These are phyloP conservation scores for Teunomyces pallodes DNA, from an alignment of 805 yeast genomes.

Conservation along the genomic window DNA sequence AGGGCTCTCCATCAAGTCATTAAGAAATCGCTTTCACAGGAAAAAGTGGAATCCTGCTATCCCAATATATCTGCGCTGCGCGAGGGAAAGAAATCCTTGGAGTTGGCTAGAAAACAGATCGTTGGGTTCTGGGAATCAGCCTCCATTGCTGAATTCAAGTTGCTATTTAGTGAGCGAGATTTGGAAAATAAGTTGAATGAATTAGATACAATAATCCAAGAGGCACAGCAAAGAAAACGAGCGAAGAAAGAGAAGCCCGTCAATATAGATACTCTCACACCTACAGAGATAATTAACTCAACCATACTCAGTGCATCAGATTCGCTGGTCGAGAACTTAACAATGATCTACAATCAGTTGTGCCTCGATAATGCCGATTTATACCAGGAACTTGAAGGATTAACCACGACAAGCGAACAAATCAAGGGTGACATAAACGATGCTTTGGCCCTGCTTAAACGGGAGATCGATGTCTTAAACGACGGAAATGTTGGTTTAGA, in stretches of 20 bases:
- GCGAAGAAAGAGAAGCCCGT: constrained; percentile 9
- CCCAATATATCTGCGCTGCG: constrained; percentile 48
- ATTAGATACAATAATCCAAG: constrained; percentile 46
- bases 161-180: constrained; percentile 49
- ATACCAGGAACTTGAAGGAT: constrained; percentile 17
- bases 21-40: constrained; percentile 45
- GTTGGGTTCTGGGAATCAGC: constrained; percentile 49
- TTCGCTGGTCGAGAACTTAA: constrained; percentile 25
- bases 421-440: constrained; percentile 19
- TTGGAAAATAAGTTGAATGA: constrained; percentile 43
- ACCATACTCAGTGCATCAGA: constrained; percentile 19
- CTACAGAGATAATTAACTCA: constrained; percentile 33
- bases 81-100: constrained; percentile 44
- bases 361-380: constrained; percentile 33
- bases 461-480: constrained; percentile 16
- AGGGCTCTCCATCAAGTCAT: constrained; percentile 56
- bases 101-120: constrained; percentile 52
- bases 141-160: constrained; percentile 52
- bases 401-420: constrained; percentile 19
- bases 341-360: constrained; percentile 36
- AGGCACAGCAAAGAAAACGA: constrained; percentile 33
- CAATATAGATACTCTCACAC: constrained; percentile 25
- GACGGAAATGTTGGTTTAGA: constrained; percentile 13
- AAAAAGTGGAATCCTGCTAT: constrained; percentile 52
- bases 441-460: constrained; percentile 20